Percentiles rank a stretch among this genome's conserved stretches.
These are phyloP conservation scores for Termitomyces sp. DNA, from an alignment of 768 basidiomycete genomes.

Conservation along the genomic window DNA sequence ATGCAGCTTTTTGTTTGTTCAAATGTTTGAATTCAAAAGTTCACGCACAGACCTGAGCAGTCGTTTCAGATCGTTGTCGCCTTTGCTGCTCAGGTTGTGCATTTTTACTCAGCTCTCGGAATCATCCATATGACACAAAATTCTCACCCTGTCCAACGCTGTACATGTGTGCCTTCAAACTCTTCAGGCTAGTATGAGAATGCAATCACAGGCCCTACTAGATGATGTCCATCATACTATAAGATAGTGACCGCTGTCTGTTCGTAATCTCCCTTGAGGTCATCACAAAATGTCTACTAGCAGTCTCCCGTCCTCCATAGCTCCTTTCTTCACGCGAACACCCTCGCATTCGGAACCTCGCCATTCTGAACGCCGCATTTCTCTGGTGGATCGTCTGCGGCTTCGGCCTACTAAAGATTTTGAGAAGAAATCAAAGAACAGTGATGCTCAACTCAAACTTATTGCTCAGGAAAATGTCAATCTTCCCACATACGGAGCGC, in stretches of 20 bases:
- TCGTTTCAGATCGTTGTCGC: background rate
- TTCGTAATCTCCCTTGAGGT: background rate
- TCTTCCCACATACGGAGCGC: slow-evolving; percentile 56
- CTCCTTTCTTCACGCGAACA: slow-evolving; percentile 29
- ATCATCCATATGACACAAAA: slow-evolving; percentile 13
- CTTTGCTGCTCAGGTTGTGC: background rate
- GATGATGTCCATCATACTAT: slow-evolving; percentile 1
- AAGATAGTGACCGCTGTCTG: background rate
- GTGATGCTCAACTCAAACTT: slow-evolving; percentile 47
- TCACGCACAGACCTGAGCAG: background rate
- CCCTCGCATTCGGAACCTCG: slow-evolving; percentile 55
- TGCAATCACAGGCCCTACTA: background rate
- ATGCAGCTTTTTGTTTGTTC: too few relatives aligned
- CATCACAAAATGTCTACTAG: slow-evolving; percentile 43
- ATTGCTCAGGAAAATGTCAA: slow-evolving; percentile 44
- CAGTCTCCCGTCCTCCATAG: slow-evolving; percentile 46
- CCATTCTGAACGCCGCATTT: slow-evolving; percentile 47
- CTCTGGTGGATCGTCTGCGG: slow-evolving; percentile 34
- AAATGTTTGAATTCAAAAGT: too few relatives aligned
- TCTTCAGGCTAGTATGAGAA: slow-evolving; percentile 1
- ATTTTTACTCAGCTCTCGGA: background rate
- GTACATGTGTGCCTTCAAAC: slow-evolving; percentile 9
- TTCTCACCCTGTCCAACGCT: slow-evolving; percentile 13
- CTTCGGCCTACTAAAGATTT: slow-evolving; percentile 43
- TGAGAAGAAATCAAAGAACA: slow-evolving; percentile 54